Evolutionary conservation across 257 asterid species (phyloP), one percentile per base, ranked within the genome.

Genomic region (Solanum dulcamara): DNA sequence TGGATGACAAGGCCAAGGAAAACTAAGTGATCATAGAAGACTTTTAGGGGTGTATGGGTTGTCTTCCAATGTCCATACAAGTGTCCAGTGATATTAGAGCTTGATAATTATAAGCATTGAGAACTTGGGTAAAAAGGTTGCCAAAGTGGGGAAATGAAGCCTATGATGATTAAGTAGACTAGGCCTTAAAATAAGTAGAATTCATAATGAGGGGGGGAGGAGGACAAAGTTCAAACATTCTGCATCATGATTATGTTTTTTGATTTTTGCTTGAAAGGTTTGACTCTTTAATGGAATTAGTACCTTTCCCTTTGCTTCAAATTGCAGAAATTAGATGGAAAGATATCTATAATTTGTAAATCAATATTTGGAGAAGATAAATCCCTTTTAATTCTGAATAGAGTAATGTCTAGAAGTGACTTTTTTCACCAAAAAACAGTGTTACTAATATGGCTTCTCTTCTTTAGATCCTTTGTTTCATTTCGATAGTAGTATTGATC

Each of bases 151-250:
- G 74, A 64, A 51, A 80, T 71, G 84, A 77, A 86, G 35, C 81
- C 87, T 86, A 88, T 88, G 90, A 86, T 86, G 38, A 75, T 60
- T 80, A 35, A 28, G 83, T 88, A 75, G 89, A 84, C 81, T 68
- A 75, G 87, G 50, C 12, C 77, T 10, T 33, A 5, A 81, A 88
- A 81, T n/a, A 81, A 59, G 22, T 59, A 88, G n/a, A 59, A 86
- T 86, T 90, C 86, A 66, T 81, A 81, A 55, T 42, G 20, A 13
- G 42, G 10, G 57, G 12, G 53, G 10, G 10, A 4, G 10, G 33
- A 15, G 46, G 75, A 79, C 72, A 75, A 83, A 37, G 74, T 71
- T 33, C 28, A n/a, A 62, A 35, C 32, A 59, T 88, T 87, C 89
- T 83, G 85, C 90, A 83, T 10, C 59, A 85, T 90, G 50, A 90